Conservation (phyloP, 805 yeast genomes). For the Tetrapisispora pingtungensis region DNA sequence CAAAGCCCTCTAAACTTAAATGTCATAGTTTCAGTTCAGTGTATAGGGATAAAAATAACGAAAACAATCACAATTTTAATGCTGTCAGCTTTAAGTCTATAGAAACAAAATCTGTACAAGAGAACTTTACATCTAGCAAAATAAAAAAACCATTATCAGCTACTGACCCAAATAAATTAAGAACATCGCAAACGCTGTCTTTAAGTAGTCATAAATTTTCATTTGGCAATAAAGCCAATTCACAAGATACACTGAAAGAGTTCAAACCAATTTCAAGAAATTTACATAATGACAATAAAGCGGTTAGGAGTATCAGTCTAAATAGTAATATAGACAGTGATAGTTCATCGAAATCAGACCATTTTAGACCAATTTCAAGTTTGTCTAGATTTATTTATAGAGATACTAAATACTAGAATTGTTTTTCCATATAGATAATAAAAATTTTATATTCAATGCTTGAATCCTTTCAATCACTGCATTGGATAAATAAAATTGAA, state of each 20-base stretch:
- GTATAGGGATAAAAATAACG: not conserved
- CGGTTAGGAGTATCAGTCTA: not conserved
- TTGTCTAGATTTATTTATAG: conserved; percentile 1
- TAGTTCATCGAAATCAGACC: too few species aligned
- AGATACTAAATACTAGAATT: not conserved
- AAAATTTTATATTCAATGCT: too few species aligned
- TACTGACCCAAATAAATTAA: not conserved
- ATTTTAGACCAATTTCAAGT: not conserved
- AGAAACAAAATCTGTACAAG: not conserved
- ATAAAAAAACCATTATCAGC: not conserved
- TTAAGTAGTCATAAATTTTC: not conserved
- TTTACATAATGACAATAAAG: not conserved
- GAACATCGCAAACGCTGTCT: not conserved
- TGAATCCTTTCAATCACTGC: too few species aligned
- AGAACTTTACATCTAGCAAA: not conserved
- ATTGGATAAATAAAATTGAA: too few species aligned
- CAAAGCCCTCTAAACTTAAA: not conserved
- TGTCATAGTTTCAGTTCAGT: not conserved
- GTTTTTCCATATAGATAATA: too few species aligned
- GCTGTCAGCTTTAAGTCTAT: too few species aligned
- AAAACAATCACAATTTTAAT: not conserved
- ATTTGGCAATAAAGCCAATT: not conserved
- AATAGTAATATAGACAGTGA: too few species aligned
- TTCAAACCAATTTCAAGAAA: not conserved
- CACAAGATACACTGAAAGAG: not conserved